A percentile compares a stretch with the other conserved stretches of the same genome.
phyloP scores from a whole-genome alignment of 306 rosid genomes.

The Elaeagnus macrophylla region DNA sequence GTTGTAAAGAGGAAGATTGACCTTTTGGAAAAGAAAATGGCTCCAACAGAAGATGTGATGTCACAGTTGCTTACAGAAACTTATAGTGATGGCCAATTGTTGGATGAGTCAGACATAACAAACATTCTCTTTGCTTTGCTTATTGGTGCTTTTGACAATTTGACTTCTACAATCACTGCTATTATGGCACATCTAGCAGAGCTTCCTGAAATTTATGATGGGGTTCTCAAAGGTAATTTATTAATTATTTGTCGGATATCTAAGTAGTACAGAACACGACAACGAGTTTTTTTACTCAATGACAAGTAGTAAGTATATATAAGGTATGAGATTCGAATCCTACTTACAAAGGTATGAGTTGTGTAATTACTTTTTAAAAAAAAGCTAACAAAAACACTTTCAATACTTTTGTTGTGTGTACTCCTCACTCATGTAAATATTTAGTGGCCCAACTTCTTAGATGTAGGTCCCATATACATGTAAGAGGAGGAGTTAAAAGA shows the following conservation, averaged over 20 bases:
- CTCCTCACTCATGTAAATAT: no score
- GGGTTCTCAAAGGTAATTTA: neutral
- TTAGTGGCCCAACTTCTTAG: no score
- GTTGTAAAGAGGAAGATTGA: slow-evolving; percentile 8
- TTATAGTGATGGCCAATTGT: neutral
- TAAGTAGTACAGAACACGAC: no score
- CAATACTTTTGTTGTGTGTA: no score
- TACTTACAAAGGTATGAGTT: no score
- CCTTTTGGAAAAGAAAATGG: neutral
- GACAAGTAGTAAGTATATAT: no score
- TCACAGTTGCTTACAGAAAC: slow-evolving; percentile 2
- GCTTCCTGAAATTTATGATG: neutral
- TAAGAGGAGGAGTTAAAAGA: no score
- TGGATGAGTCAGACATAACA: slow-evolving; percentile 15
- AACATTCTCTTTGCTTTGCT: slow-evolving; percentile 9
- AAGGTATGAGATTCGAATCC: no score
- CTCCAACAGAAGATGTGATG: neutral
- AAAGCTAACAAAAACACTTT: no score
- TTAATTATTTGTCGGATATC: neutral
- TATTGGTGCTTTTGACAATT: slow-evolving; percentile 1
- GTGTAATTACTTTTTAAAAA: no score
- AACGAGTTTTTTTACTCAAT: no score
- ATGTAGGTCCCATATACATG: no score
- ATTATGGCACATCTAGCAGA: neutral
- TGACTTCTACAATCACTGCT: slow-evolving; percentile 1